Evolutionary conservation across 2,329 filamentous ascomycete genomes (phyloP), one percentile per base, ranked within the genome.

Genomic region (Cladophialophora psammophila): DNA sequence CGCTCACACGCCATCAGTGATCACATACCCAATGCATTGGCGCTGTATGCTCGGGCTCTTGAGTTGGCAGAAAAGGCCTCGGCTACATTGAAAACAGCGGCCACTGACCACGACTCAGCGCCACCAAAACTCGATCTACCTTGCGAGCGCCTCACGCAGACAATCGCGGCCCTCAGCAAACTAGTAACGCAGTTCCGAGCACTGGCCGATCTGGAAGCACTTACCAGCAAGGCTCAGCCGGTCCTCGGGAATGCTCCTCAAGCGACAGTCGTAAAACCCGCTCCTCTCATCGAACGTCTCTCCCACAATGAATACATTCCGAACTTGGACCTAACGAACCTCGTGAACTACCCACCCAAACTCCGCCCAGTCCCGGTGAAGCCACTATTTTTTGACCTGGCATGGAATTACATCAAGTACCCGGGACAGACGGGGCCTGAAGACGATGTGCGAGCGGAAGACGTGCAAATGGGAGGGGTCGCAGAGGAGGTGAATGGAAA

Each of bases 361-460:
- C 82, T 97, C 72, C 88, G 92, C 69, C 86, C 91, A 1, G 88
- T 98, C 45, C 93, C 95, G 0, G 90, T 97, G 60, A 99, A 99
- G 82, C 95, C 95, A 34, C 85, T 98, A 38, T 98, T 98, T 84
- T 87, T 98, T 66, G 95, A 99, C 76, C 90, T 97, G 7, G 95
- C 95, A 9, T 99, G 93, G 91, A 98, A 98, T 77, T 98, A 97
- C 77, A 94, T 99, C 69, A 88, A 93, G 57, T 99, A 99, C 76
- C 93, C 94, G 0, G 89, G 88, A 38, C 88, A 88, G 68, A 73
- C 66, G 35, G 9, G 38, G 3, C 53, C 53, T 15, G 64, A 57
- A 18, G 50, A 26, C 6, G 36, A 64, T 10, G 9, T 32, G 20
- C 31, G 36, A 15, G 32, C 50, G 1, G 52, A 35, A 20, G 50